Evolutionary conservation across 2,329 filamentous ascomycete genomes (phyloP), one percentile per base, ranked within the genome.

Genomic region (Xylaria sp.): DNA sequence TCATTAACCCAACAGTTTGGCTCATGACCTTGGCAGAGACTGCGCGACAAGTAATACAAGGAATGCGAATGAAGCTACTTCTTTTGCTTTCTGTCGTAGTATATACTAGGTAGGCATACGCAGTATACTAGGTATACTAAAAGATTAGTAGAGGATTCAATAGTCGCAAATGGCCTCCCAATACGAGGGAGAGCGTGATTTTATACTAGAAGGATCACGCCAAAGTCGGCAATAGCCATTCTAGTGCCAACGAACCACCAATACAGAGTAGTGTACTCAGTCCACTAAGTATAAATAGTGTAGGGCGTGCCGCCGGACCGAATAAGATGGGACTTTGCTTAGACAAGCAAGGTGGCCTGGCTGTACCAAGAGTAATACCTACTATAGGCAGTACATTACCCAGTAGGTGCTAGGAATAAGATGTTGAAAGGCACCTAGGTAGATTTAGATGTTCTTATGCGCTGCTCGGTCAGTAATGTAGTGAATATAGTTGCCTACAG

Each of bases 391-490:
- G n/a, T 36, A 36, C 33, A 10, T 36, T 36, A n/a, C n/a, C n/a
- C n/a, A n/a, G n/a, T n/a, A n/a, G n/a, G n/a, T n/a, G 29, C 51
- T n/a, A 44, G 50, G 36, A 45, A 45, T 66, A 62, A 62, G 58
- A 53, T 58, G 58, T 53, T 33, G 7, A 39, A 49, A 33, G 50
- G 42, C 50, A n/a, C n/a, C n/a, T n/a, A n/a, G n/a, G n/a, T n/a
- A 60, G n/a, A 44, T 55, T 38, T n/a, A n/a, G 36, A 38, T 31
- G 20, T 39, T 29, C 25, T 54, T 29, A 58, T 58, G 58, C 49
- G 25, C 47, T 39, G 25, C 27, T 59, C 45, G 56, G 56, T 22
- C 20, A 25, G n/a, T 58, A 17, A 33, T n/a, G 2, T 42, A 36
- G 27, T 3, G 38, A n/a, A n/a, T n/a, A n/a, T n/a, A n/a, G n/a